Percentiles rank a stretch among this genome's conserved stretches.
Conservation (phyloP, 2,329 filamentous ascomycete species). For the Hymenoscyphus occultus region DNA sequence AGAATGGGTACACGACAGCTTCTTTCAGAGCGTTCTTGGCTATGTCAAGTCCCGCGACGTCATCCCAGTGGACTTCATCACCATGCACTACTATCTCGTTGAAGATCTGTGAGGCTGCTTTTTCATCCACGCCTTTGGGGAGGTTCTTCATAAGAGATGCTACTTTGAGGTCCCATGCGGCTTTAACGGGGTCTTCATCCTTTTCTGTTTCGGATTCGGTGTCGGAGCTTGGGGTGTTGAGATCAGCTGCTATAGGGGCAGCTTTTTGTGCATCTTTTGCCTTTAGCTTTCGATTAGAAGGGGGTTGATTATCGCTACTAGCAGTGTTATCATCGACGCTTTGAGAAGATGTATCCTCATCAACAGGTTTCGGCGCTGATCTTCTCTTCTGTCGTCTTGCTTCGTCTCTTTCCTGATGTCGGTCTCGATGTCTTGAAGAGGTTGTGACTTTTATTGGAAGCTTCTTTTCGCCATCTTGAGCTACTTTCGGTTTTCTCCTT, state of each 20-base stretch:
- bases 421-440: constrained; percentile 34
- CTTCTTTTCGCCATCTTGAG: constrained; percentile 17
- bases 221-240: constrained; percentile 46
- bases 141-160: constrained; percentile 69
- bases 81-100: constrained; percentile 95
- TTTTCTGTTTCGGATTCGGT: constrained; percentile 42
- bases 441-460: constrained; percentile 26
- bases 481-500: constrained; percentile 30
- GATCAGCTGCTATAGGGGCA: constrained; percentile 36
- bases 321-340: constrained; percentile 34
- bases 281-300: constrained; percentile 23
- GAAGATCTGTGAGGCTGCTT: constrained; percentile 84
- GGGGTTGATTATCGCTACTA: constrained; percentile 27
- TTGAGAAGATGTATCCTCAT: constrained; percentile 32
- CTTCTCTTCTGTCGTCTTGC: constrained; percentile 25
- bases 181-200: constrained; percentile 40
- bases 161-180: constrained; percentile 60
- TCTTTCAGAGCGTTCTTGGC: constrained; percentile 93
- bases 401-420: constrained; percentile 29
- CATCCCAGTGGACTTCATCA: constrained; percentile 91
- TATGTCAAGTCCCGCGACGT: constrained; percentile 85
- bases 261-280: constrained; percentile 38
- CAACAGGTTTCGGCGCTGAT: constrained; percentile 21
- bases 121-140: constrained; percentile 76
- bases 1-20: constrained; percentile 93